Evolutionary conservation across 768 basidiomycete species (phyloP).

Genomic region (Clavaria fumosa): DNA sequence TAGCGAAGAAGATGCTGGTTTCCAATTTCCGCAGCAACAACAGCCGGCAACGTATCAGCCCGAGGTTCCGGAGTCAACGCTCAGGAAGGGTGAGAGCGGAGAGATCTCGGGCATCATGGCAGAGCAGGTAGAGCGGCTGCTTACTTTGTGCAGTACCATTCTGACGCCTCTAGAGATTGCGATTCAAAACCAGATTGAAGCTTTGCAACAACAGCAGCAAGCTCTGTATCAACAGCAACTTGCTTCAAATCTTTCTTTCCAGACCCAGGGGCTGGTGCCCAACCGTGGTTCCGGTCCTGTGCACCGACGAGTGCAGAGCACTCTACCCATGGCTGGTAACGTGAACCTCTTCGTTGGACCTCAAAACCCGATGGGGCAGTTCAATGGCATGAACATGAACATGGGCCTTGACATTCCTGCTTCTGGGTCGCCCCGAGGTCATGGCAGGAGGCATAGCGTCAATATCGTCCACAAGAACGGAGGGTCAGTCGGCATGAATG

Average conservation of each 20-base stretch:
- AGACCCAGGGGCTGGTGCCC: conserved; percentile 59
- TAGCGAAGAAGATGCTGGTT: conserved; percentile 66
- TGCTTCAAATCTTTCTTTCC: conserved; percentile 71
- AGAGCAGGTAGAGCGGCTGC: conserved; percentile 66
- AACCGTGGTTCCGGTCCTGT: conserved; percentile 29
- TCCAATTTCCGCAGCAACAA: conserved; percentile 65
- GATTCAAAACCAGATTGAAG: conserved; percentile 81
- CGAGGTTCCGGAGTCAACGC: conserved; percentile 21
- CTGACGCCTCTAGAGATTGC: conserved; percentile 42
- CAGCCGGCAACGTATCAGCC: conserved; percentile 16
- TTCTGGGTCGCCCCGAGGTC: conserved; percentile 60
- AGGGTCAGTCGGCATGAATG: conserved; percentile 26
- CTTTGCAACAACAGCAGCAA: conserved; percentile 79
- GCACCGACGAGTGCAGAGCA: conserved; percentile 82
- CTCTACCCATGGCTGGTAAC: conserved; percentile 41
- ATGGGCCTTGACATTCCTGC: conserved; percentile 51
- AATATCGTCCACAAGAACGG: conserved; percentile 73
- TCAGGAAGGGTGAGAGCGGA: conserved; percentile 48
- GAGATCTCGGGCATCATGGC: conserved; percentile 89
- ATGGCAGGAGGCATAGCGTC: conserved; percentile 81
- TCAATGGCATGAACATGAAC: conserved; percentile 37
- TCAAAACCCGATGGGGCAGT: conserved; percentile 54
- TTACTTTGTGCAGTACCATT: conserved; percentile 6
- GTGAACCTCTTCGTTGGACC: conserved; percentile 25
- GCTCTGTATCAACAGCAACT: conserved; percentile 82